Evolutionary conservation across 1,284 basidiomycete genomes (phyloP), one percentile per base, ranked within the genome.

Genomic region (Abortiporus biennis): DNA sequence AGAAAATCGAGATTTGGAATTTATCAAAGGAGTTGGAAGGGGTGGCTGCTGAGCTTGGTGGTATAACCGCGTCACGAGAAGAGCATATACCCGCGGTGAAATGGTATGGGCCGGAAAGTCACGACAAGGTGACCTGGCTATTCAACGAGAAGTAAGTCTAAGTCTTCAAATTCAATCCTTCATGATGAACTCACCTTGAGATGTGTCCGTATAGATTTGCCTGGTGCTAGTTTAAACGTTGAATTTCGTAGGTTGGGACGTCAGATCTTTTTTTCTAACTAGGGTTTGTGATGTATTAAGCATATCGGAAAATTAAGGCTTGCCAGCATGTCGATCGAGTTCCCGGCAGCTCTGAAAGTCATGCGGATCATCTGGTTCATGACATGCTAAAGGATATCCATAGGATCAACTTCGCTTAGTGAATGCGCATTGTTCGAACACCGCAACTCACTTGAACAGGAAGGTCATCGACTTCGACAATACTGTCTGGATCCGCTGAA

Each of bases 1-100:
- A 64, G 33, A 62, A 53, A 38, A 57, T 84, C 19, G 79, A 82
- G 50, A 58, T 72, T 1, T 84, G 80, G 78, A 75, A 75, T 54
- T 44, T 79, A 22, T 58, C 62, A 0, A 46, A 53, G 11, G 50
- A 64, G 16, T 53, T 80, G 23, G 47, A 61, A 36, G 46, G 50
- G 1, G 45, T 59, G 11, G 41, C 35, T 9, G 40, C 50, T 16
- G 47, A 49, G 11, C 47, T 63, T 1, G 72, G 70, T 3, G 74
- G 71, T 3, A 57, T 39, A 38, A 70, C 66, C 1, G 50, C 50
- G 17, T 52, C 59, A 22, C 62, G 78, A 46, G 54, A 61, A 2
- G 72, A 74, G 16, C 74, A 79, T 53, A 49, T 81, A 16, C 66
- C 76, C 3, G 63, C 72, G 0, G 62, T 80, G 39, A 78, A 73